A percentile compares a stretch with the other conserved stretches of the same genome.
phyloP scores from a whole-genome alignment of 805 yeast species.

The Hemisphaericaspora nanyangensis region DNA sequence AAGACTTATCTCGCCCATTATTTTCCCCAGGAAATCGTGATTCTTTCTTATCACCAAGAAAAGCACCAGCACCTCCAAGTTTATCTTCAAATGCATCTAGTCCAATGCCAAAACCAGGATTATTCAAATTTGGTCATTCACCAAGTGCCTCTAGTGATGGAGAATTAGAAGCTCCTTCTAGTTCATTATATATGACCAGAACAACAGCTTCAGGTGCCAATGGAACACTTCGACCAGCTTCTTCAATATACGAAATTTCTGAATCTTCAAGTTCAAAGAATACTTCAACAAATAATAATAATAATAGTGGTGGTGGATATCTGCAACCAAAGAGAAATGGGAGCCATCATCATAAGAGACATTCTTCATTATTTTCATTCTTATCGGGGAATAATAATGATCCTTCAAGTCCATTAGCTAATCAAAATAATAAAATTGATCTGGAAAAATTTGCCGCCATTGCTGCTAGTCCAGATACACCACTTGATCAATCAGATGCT shows the following conservation, averaged over 20 bases:
- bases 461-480: neutral
- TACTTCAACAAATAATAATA: neutral
- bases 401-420: neutral
- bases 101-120: slow-evolving; percentile 15
- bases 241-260: slow-evolving; percentile 47
- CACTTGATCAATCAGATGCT: neutral
- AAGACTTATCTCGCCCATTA: slow-evolving; percentile 25
- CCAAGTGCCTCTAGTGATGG: slow-evolving; percentile 6
- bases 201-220: slow-evolving; percentile 17
- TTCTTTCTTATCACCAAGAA: slow-evolving; percentile 37
- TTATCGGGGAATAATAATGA: slow-evolving; percentile 24
- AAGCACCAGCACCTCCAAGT: slow-evolving; percentile 73
- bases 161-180: slow-evolving; percentile 1
- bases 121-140: slow-evolving; percentile 31
- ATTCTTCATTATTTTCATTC: slow-evolving; percentile 57
- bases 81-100: slow-evolving; percentile 23
- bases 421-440: neutral
- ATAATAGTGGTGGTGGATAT: neutral
- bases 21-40: neutral
- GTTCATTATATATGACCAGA: slow-evolving; percentile 17
- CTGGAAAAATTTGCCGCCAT: neutral
- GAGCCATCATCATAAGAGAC: slow-evolving; percentile 45
- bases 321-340: no score
- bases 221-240: slow-evolving; percentile 44
- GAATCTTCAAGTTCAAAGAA: neutral